Evolutionary conservation across 2,329 filamentous ascomycete genomes (phyloP), one percentile per base, ranked within the genome.

Genomic region (Byssochlamys sp.): DNA sequence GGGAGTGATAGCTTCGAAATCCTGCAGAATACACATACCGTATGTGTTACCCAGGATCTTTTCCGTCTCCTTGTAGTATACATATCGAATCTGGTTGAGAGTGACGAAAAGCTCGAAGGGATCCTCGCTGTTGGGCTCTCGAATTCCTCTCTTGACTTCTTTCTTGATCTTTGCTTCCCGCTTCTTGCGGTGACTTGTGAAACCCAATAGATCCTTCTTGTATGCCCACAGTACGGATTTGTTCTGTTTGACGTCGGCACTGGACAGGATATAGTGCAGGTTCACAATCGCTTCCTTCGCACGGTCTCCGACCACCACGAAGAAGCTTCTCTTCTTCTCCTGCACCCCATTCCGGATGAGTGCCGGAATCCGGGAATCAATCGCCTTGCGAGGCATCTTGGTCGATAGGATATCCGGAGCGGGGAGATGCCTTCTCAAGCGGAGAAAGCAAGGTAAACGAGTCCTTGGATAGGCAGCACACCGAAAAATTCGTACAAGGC

Each of bases 1-100:
- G n/a, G 94, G 94, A 9, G 94, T 99, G 65, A 99, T 84, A 48
- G 91, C 94, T 75, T 99, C 94, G 67, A 99, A 99, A 71, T 99
- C 94, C 74, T 99, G 94, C 65, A 99, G 77, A 63, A 99, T 95
- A 73, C 91, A 96, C 90, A 96, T 96, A 71, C 92, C 92, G 71
- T 94, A 99, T 50, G 94, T 99, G 73, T 97, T 95, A 72, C 94
- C 94, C 57, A 97, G 77, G 69, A 99, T 96, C 80, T 96, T 97
- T 69, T 99, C 94, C 28, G 94, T 97, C 78, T 99, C 94, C 77
- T 99, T 99, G 80, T 99, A 99, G 81, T 96, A 99, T 58, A 94
- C 90, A 82, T 99, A 99, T 74, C 94, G 89, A 72, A 99, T 96
- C 74, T 96, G 91, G 78, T 97, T 89, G 58, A 96, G 85, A 58